phyloP scores from a whole-genome alignment of 768 basidiomycete genomes.

The Leccinum ochraceum region DNA sequence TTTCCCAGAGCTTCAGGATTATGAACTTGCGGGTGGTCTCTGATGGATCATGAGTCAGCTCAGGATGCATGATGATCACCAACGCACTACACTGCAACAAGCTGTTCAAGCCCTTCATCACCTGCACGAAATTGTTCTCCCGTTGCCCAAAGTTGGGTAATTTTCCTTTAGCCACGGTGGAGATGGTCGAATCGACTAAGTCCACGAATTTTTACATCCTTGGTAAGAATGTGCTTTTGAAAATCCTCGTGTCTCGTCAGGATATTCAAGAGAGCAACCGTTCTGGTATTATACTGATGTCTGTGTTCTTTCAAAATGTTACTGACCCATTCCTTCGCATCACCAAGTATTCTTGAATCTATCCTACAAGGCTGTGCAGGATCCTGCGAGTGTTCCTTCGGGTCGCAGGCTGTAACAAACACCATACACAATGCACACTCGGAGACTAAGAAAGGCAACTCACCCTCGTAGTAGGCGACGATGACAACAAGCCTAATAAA shows the following conservation, averaged over 20 bases:
- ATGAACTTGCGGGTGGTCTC: slow-evolving; percentile 11
- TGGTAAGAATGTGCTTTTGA: slow-evolving; percentile 16
- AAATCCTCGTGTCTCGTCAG: slow-evolving; percentile 20
- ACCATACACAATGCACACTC: background rate
- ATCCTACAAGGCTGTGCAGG: background rate
- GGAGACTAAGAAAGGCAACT: background rate
- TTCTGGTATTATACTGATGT: slow-evolving; percentile 23
- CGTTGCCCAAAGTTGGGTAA: background rate
- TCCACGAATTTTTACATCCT: slow-evolving; percentile 13
- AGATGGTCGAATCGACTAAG: slow-evolving; percentile 18
- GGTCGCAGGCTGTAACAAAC: slow-evolving; percentile 11
- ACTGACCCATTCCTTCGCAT: slow-evolving; percentile 17
- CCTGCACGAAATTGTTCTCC: slow-evolving; percentile 16
- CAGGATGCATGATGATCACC: background rate
- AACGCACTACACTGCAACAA: slow-evolving; percentile 21
- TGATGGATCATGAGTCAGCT: background rate
- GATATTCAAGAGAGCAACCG: slow-evolving; percentile 24
- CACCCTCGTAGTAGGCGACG: slow-evolving; percentile 27
- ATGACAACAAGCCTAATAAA: slow-evolving; percentile 23
- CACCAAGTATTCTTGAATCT: background rate
- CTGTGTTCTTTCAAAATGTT: slow-evolving; percentile 12
- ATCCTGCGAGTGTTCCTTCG: background rate
- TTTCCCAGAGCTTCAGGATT: background rate
- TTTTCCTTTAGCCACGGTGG: background rate
- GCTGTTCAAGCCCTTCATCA: slow-evolving; percentile 23